phyloP scores from a whole-genome alignment of 345 rosid genomes.

The Fremontodendron californicum region DNA sequence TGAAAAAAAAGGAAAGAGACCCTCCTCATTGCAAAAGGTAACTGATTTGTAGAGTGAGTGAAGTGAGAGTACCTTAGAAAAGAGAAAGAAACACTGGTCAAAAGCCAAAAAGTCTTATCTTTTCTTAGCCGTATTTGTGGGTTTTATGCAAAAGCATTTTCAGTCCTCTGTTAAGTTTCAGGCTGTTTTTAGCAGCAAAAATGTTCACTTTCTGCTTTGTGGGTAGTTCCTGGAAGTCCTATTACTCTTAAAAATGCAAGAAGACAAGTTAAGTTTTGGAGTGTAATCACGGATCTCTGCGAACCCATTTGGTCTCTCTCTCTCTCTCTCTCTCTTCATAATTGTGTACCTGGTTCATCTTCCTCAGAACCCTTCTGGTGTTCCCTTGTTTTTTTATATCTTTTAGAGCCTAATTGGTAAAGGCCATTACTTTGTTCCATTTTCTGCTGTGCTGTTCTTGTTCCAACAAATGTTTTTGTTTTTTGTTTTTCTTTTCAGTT shows the following conservation, averaged over 20 bases:
- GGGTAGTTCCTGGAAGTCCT: slow-evolving; percentile 22
- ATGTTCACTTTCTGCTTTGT: slow-evolving; percentile 23
- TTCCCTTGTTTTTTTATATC: slow-evolving; percentile 22
- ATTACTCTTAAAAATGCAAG: slow-evolving; percentile 17
- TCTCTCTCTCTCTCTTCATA: neutral
- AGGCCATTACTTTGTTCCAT: slow-evolving; percentile 11
- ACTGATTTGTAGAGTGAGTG: slow-evolving; percentile 22
- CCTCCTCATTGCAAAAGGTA: slow-evolving; percentile 29
- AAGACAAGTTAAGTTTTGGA: slow-evolving; percentile 32
- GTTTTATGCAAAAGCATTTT: slow-evolving; percentile 3
- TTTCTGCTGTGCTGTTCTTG: neutral
- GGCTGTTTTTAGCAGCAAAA: slow-evolving; percentile 24
- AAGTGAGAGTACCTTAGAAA: slow-evolving; percentile 21
- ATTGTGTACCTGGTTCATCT: neutral
- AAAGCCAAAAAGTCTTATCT: slow-evolving; percentile 36
- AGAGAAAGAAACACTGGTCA: slow-evolving; percentile 41
- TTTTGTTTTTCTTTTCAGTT: slow-evolving; percentile 4
- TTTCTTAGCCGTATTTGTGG: slow-evolving; percentile 30
- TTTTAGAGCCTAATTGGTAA: slow-evolving; percentile 21
- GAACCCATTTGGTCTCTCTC: slow-evolving; percentile 18
- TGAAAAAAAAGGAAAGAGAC: slow-evolving; percentile 31
- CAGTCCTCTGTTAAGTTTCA: slow-evolving; percentile 22
- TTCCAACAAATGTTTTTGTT: slow-evolving; percentile 12
- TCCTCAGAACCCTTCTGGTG: slow-evolving; percentile 16
- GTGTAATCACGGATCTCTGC: slow-evolving; percentile 16